A percentile compares a stretch with the other conserved stretches of the same genome.
Evolutionary conservation across 345 rosid genomes (phyloP).

Genomic region (Nasturtium officinale): DNA sequence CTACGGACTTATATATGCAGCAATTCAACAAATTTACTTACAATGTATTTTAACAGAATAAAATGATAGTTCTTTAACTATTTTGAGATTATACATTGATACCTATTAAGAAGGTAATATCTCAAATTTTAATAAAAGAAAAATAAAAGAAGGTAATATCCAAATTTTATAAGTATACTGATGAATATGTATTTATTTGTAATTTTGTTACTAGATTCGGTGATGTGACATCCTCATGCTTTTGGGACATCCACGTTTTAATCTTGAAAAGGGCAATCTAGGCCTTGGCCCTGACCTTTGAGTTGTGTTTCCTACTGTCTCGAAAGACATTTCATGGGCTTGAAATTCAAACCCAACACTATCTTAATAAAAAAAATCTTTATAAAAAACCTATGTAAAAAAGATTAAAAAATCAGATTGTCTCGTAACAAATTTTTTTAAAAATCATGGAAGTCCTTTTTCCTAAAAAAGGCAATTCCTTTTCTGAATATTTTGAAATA

Average conservation of each 20-base stretch:
- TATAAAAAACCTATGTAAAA: too few species aligned
- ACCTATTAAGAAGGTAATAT: neutral
- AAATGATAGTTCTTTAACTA: neutral
- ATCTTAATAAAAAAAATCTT: neutral
- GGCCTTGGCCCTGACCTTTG: neutral
- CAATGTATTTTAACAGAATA: neutral
- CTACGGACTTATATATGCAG: neutral
- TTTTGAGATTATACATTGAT: neutral
- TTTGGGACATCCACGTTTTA: neutral
- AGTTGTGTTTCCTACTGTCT: neutral
- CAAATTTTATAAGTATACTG: neutral
- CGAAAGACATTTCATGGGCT: neutral
- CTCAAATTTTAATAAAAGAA: neutral
- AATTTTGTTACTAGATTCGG: neutral
- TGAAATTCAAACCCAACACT: neutral
- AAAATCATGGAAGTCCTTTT: constrained; percentile 30
- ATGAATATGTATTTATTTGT: neutral
- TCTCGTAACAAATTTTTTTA: too few species aligned
- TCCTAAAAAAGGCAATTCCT: neutral
- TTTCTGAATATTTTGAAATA: constrained; percentile 34
- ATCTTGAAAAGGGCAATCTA: neutral
- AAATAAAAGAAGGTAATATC: too few species aligned
- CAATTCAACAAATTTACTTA: neutral
- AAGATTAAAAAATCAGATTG: neutral
- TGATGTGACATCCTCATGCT: neutral